Evolutionary conservation across 163 green algal genomes (phyloP).

Genomic region (Coccomyxa subellipsoidea): DNA sequence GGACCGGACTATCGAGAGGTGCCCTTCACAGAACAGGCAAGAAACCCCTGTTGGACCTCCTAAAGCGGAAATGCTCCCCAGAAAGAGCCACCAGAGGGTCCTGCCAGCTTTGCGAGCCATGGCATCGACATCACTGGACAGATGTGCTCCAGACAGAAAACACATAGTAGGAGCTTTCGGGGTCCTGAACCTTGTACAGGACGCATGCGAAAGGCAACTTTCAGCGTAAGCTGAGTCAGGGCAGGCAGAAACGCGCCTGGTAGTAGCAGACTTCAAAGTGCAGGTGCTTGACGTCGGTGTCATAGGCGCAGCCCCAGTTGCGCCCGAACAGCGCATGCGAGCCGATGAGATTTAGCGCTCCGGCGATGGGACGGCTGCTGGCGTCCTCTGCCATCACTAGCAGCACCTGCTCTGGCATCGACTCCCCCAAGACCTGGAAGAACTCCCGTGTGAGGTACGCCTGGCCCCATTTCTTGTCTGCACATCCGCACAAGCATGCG

Average conservation of each 20-base stretch:
- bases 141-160: too few species aligned
- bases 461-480: conserved; percentile 73
- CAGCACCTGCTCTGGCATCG: conserved; percentile 64
- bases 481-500: conserved; percentile 3
- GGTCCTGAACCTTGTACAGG: too few species aligned
- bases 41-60: too few species aligned
- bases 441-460: conserved; percentile 85
- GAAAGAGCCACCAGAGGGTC: too few species aligned
- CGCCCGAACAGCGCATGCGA: conserved; percentile 69
- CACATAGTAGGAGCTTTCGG: too few species aligned
- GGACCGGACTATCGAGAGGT: too few species aligned
- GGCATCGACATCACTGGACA: too few species aligned
- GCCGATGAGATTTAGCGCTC: conserved; percentile 82
- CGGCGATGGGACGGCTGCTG: conserved; percentile 52
- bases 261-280: conserved; percentile 97
- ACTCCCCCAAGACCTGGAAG: conserved; percentile 64
- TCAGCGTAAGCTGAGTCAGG: too few species aligned
- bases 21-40: too few species aligned
- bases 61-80: too few species aligned
- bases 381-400: conserved; percentile 74
- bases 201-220: too few species aligned
- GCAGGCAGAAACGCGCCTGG: conserved; percentile 60
- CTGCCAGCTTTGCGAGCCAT: too few species aligned
- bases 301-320: conserved; percentile 77
- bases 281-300: conserved; percentile 56